Evolutionary conservation across 192 early-diverging fungal genomes (phyloP), one percentile per base, ranked within the genome.

Genomic region (Backusella westeae): DNA sequence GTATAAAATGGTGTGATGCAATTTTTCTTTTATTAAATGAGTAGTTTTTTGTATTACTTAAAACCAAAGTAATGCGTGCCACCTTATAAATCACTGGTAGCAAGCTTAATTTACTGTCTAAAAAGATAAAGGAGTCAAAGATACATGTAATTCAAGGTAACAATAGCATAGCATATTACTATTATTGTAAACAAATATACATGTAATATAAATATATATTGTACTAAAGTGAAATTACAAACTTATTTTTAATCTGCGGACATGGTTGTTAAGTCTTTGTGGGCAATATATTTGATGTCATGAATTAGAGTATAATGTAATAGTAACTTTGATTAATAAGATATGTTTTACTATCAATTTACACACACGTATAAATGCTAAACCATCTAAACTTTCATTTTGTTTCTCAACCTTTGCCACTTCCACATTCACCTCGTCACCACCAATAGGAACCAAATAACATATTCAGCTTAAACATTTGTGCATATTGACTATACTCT

Each of bases 341-440:
- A 98, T 96, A 77, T 97, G 97, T 75, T 99, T 96, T 56, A 99
- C 88, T 91, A 73, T 15, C 17, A 35, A 44, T 9, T 32, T 56
- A 21, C 26, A 21, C 6, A 56, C 19, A 56, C 2, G n/a, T 21
- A 56, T 21, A n/a, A 23, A 26, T 21, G 19, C 6, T 56, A 21
- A 21, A 3, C 6, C 9, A 9, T 9, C 7, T 9, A 6, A 7
- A 6, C 52, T 21, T 21, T 56, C 6, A 21, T 56, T 56, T 21
- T 56, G 7, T n/a, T n/a, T 9, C 52, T 56, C 49, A n/a, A 52
- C 19, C 15, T 17, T 70, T 9, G 19, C 29, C 80, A 84, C 80
- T 78, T 86, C 98, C 96, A 82, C 98, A 95, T 84, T 98, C 95
- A 19, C 96, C 96, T 96, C 96, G 97, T 94, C 70, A 23, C 94